These are phyloP conservation scores for Xylariaceae sp. DNA, from an alignment of 2,329 filamentous ascomycete species.

Conservation along the genomic window DNA sequence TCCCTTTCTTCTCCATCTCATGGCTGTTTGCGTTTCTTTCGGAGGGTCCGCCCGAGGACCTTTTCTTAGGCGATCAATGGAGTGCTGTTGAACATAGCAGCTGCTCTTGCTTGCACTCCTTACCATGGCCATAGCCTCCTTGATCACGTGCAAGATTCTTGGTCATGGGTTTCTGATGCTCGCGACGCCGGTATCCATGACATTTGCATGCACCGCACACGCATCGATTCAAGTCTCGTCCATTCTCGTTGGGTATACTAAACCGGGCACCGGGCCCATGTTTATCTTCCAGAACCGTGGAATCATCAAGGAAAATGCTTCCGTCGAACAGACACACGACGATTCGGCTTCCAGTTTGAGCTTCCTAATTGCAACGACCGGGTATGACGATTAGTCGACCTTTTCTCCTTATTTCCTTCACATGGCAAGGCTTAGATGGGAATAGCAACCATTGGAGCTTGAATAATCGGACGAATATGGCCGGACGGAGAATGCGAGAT, in stretches of 20 bases:
- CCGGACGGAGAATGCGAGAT: no score
- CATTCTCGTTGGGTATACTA: constrained; percentile 92
- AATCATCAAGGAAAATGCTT: neutral
- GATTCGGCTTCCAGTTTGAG: constrained; percentile 30
- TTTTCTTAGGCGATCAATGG: constrained; percentile 50
- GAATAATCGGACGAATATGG: no score
- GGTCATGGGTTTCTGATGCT: constrained; percentile 37
- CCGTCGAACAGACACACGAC: constrained; percentile 42
- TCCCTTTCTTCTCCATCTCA: constrained; percentile 86
- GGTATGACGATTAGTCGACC: constrained; percentile 30
- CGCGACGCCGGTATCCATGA: constrained; percentile 41
- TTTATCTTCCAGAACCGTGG: constrained; percentile 59
- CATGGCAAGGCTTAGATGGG: no score
- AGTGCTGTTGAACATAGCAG: constrained; percentile 65
- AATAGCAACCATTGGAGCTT: no score
- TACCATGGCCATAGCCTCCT: constrained; percentile 67
- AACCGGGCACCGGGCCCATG: constrained; percentile 81
- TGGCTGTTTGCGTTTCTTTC: constrained; percentile 34
- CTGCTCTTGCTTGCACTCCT: constrained; percentile 50
- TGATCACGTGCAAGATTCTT: constrained; percentile 60
- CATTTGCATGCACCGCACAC: constrained; percentile 57
- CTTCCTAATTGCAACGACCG: constrained; percentile 58
- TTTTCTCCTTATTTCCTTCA: no score
- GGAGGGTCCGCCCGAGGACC: neutral
- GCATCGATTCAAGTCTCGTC: constrained; percentile 60